Evolutionary conservation across 495 filamentous ascomycete species (phyloP).

Genomic region (Podospora conica): DNA sequence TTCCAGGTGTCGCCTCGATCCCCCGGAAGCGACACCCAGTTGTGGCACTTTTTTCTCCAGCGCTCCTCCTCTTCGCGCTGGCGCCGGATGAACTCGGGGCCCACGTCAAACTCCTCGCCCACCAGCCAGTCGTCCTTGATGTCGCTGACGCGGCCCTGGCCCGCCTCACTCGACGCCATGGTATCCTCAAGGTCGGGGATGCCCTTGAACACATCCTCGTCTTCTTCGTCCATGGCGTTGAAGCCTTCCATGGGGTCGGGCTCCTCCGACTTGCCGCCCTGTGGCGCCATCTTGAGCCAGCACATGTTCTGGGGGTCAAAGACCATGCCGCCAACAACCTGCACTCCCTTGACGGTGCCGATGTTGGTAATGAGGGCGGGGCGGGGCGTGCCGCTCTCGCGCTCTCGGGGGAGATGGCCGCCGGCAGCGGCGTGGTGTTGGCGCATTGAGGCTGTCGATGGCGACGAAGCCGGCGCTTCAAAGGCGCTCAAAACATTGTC

Average conservation of each 20-base stretch:
- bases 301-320: constrained; percentile 96
- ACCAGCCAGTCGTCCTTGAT: constrained; percentile 74
- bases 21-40: constrained; percentile 53
- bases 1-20: constrained; percentile 41
- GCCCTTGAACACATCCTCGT: constrained; percentile 51
- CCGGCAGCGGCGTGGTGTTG: constrained; percentile 24
- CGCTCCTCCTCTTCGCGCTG: constrained; percentile 87
- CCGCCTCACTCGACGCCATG: constrained; percentile 34
- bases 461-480: constrained; percentile 49
- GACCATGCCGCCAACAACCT: constrained; percentile 91
- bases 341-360: constrained; percentile 65
- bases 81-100: constrained; percentile 83
- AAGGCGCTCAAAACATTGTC: constrained; percentile 76
- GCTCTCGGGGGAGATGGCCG: constrained; percentile 38
- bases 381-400: constrained; percentile 57
- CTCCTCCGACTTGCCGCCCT: constrained; percentile 32
- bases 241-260: constrained; percentile 63
- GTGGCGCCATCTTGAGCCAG: constrained; percentile 69
- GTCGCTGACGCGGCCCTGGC: constrained; percentile 41
- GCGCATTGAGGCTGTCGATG: constrained; percentile 40
- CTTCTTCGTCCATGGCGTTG: constrained; percentile 64
- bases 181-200: constrained; percentile 50
- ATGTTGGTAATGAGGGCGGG: constrained; percentile 94
- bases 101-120: constrained; percentile 95
- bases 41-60: constrained; percentile 77